Base-by-base conservation (phyloP, 331 rosid species). In the Ulmus americana region DNA sequence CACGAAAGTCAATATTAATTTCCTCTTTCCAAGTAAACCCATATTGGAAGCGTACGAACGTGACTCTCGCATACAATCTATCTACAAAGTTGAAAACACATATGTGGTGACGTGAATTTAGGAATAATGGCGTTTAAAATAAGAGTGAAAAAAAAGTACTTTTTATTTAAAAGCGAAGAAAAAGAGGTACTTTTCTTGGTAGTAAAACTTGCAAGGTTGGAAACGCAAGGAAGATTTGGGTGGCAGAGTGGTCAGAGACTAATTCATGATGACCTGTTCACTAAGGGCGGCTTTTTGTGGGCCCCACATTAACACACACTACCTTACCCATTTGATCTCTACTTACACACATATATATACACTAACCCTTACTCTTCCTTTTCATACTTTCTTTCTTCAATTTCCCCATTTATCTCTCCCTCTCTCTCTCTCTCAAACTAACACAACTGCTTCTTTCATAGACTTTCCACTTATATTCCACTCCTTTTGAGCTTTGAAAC, bases 121-220 rank as follows among this genome's bases (percentile, higher is more conserved):
- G 0, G 35, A 28, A 28, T 28, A 28, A 28, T 28, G 35, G 35
- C 35, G 35, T 28, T 28, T 28, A 28, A 28, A 28, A 28, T 28
- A 28, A 28, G 35, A 28, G 35, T 28, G 35, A 28, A 28, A 28
- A 28, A 28, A 28, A 28, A 28, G 35, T 28, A 28, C 8, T 60
- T 20, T 60, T 59, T 49, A 86, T 80, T 86, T 85, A 82, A 69
- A 63, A 69, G 64, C 39, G 2, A 28, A 28, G 35, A 28, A 28
- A 28, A 28, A 61, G 61, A 53, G 18, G 54, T 47, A 74, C 68
- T 83, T 64, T 78, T 74, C 77, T 83, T 83, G 83, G 70, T 65
- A 65, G 72, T 52, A 76, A 82, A 84, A 79, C 83, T 83, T 82
- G 77, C 44, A 79, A 82, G 85, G 86, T 80, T 75, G 83, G 86